Percentiles rank a stretch among this genome's conserved stretches.
These are phyloP conservation scores for Annona cherimola DNA, from an alignment of 164 flowering plant species.

Conservation along the genomic window DNA sequence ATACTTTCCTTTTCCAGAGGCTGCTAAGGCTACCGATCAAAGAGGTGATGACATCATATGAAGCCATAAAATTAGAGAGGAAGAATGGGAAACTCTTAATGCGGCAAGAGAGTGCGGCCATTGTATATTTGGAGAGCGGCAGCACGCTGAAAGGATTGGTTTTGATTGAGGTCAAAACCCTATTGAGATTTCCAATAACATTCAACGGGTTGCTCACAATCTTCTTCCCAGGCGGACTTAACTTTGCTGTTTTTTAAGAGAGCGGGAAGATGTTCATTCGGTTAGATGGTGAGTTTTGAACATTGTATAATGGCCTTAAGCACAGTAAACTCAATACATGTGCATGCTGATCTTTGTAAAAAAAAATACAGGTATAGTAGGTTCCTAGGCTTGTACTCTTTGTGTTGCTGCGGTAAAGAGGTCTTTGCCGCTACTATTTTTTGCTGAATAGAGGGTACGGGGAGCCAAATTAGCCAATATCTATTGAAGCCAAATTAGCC, in stretches of 20 bases:
- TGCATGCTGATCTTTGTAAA: neutral
- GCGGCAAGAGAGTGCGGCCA: neutral
- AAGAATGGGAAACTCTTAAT: slow-evolving; percentile 31
- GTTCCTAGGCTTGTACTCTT: neutral
- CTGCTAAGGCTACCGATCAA: slow-evolving; percentile 85
- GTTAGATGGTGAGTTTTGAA: neutral
- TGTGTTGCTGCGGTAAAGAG: neutral
- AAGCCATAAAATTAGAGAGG: slow-evolving; percentile 79
- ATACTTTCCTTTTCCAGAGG: slow-evolving; percentile 44
- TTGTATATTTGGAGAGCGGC: neutral
- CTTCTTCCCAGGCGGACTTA: no score
- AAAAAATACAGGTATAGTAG: neutral
- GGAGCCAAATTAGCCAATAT: no score
- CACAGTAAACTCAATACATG: no score
- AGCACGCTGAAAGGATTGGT: neutral
- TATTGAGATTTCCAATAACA: neutral
- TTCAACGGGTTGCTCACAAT: no score
- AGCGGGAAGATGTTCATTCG: neutral
- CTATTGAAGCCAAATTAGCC: no score
- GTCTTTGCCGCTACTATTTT: no score
- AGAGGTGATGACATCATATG: slow-evolving; percentile 84
- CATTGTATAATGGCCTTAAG: neutral
- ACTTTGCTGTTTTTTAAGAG: neutral
- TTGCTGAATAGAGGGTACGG: no score
- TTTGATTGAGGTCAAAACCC: neutral